Evolutionary conservation across 192 early-diverging fungal species (phyloP).

Genomic region (Coemansia sp.): DNA sequence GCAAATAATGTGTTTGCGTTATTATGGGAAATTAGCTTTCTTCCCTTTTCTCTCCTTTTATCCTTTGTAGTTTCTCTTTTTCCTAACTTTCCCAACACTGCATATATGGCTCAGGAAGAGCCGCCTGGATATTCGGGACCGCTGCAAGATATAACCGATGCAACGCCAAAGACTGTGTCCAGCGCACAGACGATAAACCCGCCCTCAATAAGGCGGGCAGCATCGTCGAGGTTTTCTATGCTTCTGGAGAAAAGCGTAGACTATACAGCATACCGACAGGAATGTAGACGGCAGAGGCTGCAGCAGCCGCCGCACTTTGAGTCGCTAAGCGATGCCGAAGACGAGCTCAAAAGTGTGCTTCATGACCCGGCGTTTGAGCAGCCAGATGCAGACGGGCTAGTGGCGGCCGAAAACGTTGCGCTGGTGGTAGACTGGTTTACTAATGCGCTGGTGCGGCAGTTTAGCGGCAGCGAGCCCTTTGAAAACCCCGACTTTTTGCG

Average conservation of each 20-base stretch:
- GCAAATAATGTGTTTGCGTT: no score
- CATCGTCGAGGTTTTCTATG: constrained; percentile 45
- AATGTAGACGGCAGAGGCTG: constrained; percentile 19
- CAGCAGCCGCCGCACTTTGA: constrained; percentile 47
- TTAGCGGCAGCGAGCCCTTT: constrained; percentile 46
- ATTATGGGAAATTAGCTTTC: no score
- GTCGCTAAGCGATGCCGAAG: constrained; percentile 40
- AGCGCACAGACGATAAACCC: not conserved
- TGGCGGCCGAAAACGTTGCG: constrained; percentile 46
- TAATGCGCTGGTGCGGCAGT: constrained; percentile 38
- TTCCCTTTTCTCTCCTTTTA: no score
- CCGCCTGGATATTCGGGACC: not conserved
- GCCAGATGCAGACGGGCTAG: constrained; percentile 6
- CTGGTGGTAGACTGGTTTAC: constrained; percentile 50
- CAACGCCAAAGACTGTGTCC: not conserved
- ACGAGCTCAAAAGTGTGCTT: constrained; percentile 38
- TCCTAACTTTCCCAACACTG: not conserved
- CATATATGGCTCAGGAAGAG: constrained; percentile 3
- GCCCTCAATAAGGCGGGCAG: constrained; percentile 17
- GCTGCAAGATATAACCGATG: not conserved
- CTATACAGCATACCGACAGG: constrained; percentile 40
- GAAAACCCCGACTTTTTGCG: constrained; percentile 49
- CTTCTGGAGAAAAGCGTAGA: constrained; percentile 45
- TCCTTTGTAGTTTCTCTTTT: constrained; percentile 1
- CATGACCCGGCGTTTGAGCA: constrained; percentile 38